Base-by-base conservation (phyloP, 306 rosid species). In the Sicyos baderoa region DNA sequence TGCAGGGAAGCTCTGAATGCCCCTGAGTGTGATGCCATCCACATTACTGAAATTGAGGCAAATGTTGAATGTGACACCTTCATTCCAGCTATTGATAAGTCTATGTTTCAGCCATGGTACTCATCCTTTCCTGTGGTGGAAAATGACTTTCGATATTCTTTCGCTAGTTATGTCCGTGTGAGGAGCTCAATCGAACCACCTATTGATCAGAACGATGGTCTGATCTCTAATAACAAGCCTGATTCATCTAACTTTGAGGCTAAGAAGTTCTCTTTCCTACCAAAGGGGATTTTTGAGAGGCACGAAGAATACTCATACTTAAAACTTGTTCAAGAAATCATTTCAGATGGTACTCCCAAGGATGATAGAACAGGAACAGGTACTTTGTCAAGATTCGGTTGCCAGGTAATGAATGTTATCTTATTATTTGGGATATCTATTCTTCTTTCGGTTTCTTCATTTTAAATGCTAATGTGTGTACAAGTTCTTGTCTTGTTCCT, bases 341-440 rank as follows among this genome's bases (percentile, higher is more conserved):
- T 93, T 75, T 81, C 95, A 52, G 84, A 86, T 80, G 99, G 99
- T 49, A 80, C 82, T 44, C 9, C 77, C 67, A 93, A 88, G 84
- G 97, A 88, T 70, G 99, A 93, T 74, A 88, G 97, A 80, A 90
- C 97, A 7, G 97, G 99, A 69, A 93, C 99, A 45, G 99, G 99
- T 75, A 93, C 96, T 76, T 79, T 90, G 73, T 93, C 99, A 1
- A 86, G 75, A 81, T 93, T 93, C 76, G 99, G 99, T 54, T 81
- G 90, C 84, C 94, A 93, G 99, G 99, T 93, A 80, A 67, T 50
- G 42, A 80, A 67, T 50, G 42, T 71, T 22, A 37, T 73, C 72
- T 47, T 57, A 74, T 76, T 61, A 14, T 48, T 75, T 68, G 54
- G 67, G 37, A 70, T 17, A 59, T 72, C n/a, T 47, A 40, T 63